Evolutionary conservation across 108 stramenopile species (phyloP).

Genomic region (Pelagomonas calceolata): DNA sequence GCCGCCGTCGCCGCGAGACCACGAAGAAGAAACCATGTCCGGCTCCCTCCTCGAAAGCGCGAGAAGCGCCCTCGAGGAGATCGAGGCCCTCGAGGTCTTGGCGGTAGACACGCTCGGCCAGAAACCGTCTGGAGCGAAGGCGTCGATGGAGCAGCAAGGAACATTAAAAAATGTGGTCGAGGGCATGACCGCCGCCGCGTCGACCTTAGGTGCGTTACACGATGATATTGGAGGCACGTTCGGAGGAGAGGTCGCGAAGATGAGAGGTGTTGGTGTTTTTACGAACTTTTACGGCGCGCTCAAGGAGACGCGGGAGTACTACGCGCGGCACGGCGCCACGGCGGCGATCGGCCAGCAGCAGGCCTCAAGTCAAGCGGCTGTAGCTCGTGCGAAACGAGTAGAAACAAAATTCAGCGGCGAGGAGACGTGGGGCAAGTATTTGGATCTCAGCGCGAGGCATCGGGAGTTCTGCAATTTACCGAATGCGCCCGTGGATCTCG

Average conservation of each 20-base stretch:
- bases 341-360: neutral
- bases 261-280: constrained; percentile 1
- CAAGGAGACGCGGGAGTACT: constrained; percentile 52
- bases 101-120: neutral
- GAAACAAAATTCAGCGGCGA: neutral
- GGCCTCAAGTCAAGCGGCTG: neutral
- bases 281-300: constrained; percentile 50
- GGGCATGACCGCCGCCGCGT: no score
- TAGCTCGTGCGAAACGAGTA: neutral
- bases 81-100: neutral
- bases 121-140: neutral
- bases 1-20: no score
- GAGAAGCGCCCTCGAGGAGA: neutral
- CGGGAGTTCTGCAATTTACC: neutral
- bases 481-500: neutral
- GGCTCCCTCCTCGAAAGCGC: neutral
- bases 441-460: neutral
- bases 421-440: neutral
- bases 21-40: no score
- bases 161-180: no score
- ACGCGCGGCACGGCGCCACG: constrained; percentile 21
- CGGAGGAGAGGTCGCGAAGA: neutral
- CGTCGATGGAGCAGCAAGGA: neutral
- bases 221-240: neutral
- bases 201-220: neutral